Evolutionary conservation across 768 basidiomycete genomes (phyloP).

Genomic region (Leccinum pellstonianum): DNA sequence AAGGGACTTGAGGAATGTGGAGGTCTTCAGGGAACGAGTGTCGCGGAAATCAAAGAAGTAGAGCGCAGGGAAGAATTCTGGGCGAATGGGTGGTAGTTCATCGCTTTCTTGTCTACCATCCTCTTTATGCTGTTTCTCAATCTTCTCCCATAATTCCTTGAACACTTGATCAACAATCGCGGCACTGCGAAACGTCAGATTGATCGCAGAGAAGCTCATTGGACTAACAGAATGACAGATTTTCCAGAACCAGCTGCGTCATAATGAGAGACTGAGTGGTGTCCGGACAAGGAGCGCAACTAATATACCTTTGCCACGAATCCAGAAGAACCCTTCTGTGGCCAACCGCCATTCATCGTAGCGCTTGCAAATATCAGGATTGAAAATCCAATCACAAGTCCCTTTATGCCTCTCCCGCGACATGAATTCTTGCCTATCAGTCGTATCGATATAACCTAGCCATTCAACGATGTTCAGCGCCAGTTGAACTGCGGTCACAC

Average conservation of each 20-base stretch:
- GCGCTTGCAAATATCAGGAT: conserved; percentile 14
- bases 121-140: conserved; percentile 21
- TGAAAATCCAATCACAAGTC: conserved; percentile 27
- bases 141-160: conserved; percentile 25
- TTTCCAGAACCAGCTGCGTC: conserved; percentile 22
- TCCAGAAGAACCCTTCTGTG: conserved; percentile 26
- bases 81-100: conserved; percentile 18
- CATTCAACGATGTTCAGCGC: conserved; percentile 23
- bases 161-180: conserved; percentile 24
- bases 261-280: conserved; percentile 3
- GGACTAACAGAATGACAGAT: conserved; percentile 25
- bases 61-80: conserved; percentile 27
- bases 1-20: conserved; percentile 25
- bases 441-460: conserved; percentile 25
- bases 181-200: conserved; percentile 18
- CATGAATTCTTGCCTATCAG: conserved; percentile 27
- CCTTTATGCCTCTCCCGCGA: conserved; percentile 23
- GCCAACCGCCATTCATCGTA: conserved; percentile 23
- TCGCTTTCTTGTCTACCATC: conserved; percentile 17
- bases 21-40: conserved; percentile 14
- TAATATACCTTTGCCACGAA: conserved; percentile 23
- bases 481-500: conserved; percentile 20
- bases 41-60: conserved; percentile 32
- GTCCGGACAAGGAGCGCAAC: neutral
- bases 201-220: neutral